Percentiles rank a stretch among this genome's conserved stretches.
Conservation (phyloP, 108 stramenopile species). For the Nitzschia sp. region DNA sequence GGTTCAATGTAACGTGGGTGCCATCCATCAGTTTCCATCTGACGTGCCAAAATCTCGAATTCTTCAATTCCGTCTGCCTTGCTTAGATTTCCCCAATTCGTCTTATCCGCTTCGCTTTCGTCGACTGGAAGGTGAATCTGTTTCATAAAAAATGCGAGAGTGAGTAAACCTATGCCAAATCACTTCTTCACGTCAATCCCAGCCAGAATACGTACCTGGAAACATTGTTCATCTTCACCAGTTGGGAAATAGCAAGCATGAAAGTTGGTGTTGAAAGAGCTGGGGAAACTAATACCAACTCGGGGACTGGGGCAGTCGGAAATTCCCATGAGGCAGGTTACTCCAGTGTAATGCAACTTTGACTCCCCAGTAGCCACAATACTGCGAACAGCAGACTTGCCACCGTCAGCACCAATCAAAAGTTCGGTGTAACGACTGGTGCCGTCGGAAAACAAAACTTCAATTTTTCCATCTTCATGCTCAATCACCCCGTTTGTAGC, state of each 20-base stretch:
- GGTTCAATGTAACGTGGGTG: conserved; percentile 52
- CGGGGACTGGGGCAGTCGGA: conserved; percentile 21
- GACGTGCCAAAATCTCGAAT: conserved; percentile 45
- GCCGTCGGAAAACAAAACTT: conserved; percentile 25
- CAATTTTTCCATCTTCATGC: conserved; percentile 12
- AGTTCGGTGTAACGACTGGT: conserved; percentile 31
- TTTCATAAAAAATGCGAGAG: neutral
- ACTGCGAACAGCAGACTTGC: conserved; percentile 21
- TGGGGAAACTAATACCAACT: conserved; percentile 56
- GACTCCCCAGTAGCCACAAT: conserved; percentile 6
- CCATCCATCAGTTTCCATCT: conserved; percentile 57
- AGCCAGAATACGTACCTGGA: conserved; percentile 64
- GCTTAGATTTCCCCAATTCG: conserved; percentile 57
- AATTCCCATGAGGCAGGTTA: conserved; percentile 67
- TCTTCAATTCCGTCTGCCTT: conserved; percentile 42
- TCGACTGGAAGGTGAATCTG: conserved; percentile 60
- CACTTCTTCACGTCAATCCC: conserved; percentile 24
- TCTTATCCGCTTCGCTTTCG: conserved; percentile 30
- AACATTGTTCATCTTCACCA: conserved; percentile 47
- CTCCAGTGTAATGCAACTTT: conserved; percentile 41
- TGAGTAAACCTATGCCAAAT: conserved; percentile 30
- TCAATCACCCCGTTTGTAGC: conserved; percentile 12
- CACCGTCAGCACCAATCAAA: conserved; percentile 56
- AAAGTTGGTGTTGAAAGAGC: conserved; percentile 49
- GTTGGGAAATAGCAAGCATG: conserved; percentile 69